phyloP scores from a whole-genome alignment of 352 stramenopile species.

The Globisporangium mamillatum region DNA sequence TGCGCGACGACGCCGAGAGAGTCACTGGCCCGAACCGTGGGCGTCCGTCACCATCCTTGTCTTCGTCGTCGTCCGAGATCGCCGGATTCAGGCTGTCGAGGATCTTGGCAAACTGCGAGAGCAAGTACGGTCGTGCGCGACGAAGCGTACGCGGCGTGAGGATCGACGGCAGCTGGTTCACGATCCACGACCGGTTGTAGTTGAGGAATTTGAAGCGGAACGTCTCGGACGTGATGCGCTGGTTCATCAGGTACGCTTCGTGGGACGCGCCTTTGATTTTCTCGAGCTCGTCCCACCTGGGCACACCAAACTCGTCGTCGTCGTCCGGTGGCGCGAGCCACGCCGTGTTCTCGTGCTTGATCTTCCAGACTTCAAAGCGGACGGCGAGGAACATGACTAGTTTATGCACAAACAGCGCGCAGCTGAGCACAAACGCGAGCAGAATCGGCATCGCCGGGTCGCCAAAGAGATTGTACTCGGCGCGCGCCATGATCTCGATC shows the following conservation, averaged over 20 bases:
- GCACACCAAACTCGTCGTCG: slow-evolving; percentile 91
- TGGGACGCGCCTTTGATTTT: slow-evolving; percentile 93
- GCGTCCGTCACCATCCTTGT: slow-evolving; percentile 61
- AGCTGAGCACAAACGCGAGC: slow-evolving; percentile 62
- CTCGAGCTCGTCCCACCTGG: slow-evolving; percentile 90
- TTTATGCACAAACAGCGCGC: slow-evolving; percentile 56
- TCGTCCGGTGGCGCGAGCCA: slow-evolving; percentile 91
- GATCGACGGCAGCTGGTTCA: slow-evolving; percentile 94
- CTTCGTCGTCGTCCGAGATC: slow-evolving; percentile 92
- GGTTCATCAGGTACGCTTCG: slow-evolving; percentile 96
- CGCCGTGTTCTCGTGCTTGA: slow-evolving; percentile 95
- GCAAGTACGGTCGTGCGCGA: slow-evolving; percentile 90
- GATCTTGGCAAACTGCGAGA: slow-evolving; percentile 96
- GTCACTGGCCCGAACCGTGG: slow-evolving; percentile 89
- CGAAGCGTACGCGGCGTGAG: slow-evolving; percentile 92
- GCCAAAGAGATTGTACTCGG: slow-evolving; percentile 95
- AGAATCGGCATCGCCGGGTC: slow-evolving; percentile 91
- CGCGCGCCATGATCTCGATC: slow-evolving; percentile 95
- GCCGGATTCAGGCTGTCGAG: slow-evolving; percentile 94
- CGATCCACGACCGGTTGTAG: slow-evolving; percentile 97
- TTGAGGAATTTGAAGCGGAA: slow-evolving; percentile 98
- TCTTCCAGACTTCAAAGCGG: slow-evolving; percentile 92
- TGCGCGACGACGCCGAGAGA: slow-evolving; percentile 87
- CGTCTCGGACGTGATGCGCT: slow-evolving; percentile 94
- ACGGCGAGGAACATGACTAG: slow-evolving; percentile 84